These are phyloP conservation scores for Ophiobolus disseminans DNA, from an alignment of 2,329 filamentous ascomycete genomes.

Conservation along the genomic window DNA sequence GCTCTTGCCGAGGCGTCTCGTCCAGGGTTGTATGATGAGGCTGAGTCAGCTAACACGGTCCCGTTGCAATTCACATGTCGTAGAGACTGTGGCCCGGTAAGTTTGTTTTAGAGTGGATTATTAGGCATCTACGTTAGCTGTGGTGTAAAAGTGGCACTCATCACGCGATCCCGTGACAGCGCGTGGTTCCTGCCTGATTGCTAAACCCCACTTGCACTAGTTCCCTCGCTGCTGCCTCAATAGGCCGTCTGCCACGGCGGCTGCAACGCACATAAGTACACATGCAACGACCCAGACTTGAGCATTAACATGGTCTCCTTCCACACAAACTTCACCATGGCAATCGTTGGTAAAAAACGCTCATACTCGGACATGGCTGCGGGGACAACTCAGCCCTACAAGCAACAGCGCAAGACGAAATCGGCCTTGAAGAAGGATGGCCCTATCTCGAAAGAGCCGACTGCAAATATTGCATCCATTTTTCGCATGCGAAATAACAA, in stretches of 20 bases:
- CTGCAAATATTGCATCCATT: background rate
- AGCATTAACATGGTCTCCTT: too few species aligned
- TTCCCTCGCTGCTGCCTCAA: background rate
- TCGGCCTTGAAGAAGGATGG: background rate
- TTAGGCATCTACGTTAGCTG: background rate
- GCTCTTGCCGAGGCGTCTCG: background rate
- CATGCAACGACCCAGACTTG: background rate
- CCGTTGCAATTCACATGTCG: too few species aligned
- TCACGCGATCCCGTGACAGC: background rate
- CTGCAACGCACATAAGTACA: background rate
- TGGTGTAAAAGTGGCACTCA: background rate
- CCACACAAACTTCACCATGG: background rate
- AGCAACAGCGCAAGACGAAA: background rate
- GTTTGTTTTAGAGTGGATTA: background rate
- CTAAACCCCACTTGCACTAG: background rate
- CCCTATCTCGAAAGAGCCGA: background rate
- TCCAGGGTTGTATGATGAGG: too few species aligned
- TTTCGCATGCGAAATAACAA: constrained; percentile 9
- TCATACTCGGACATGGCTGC: background rate
- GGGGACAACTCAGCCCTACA: background rate
- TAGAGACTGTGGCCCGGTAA: too few species aligned
- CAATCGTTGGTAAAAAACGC: background rate
- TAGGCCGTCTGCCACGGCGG: background rate
- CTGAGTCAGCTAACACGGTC: too few species aligned
- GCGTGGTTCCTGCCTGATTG: constrained; percentile 5